Conservation (phyloP, 2,329 filamentous ascomycete species). For the Myriosclerotinia curreyana region DNA sequence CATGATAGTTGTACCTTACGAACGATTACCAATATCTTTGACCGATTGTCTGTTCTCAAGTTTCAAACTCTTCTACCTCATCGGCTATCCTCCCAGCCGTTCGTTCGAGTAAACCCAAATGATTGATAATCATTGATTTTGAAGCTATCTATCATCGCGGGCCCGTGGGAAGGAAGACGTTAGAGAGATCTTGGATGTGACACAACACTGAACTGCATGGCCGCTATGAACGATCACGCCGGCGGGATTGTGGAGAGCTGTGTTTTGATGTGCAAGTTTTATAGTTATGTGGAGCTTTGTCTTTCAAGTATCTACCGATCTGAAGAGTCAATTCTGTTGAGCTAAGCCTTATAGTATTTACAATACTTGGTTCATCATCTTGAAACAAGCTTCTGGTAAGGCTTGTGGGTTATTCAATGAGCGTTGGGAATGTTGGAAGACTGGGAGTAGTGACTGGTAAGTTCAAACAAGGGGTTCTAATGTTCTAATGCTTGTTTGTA, state of each 20-base stretch:
- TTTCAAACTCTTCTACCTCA: conserved; percentile 14
- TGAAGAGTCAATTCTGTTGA: not conserved
- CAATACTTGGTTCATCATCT: not conserved
- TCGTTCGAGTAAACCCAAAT: not conserved
- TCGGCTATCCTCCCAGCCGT: conserved; percentile 7
- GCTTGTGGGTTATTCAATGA: not conserved
- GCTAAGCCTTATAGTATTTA: conserved; percentile 11
- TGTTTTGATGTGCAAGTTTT: not conserved
- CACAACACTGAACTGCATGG: not conserved
- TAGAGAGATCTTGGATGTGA: not conserved
- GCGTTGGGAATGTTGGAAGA: not conserved
- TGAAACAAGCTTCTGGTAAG: not conserved
- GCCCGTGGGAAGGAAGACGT: not conserved
- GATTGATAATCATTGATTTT: not conserved
- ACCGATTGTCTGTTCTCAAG: conserved; percentile 12
- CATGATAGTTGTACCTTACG: conserved; percentile 6
- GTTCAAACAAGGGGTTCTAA: not conserved
- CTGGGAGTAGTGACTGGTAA: not conserved
- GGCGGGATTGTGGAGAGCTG: not conserved
- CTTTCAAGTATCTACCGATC: not conserved
- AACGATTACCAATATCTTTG: not conserved
- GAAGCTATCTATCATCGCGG: too few relatives aligned
- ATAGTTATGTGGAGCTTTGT: not conserved
- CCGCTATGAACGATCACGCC: not conserved
- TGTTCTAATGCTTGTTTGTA: not conserved